phyloP scores from a whole-genome alignment of 78 protist species.

The Emiliania huxleyi region DNA sequence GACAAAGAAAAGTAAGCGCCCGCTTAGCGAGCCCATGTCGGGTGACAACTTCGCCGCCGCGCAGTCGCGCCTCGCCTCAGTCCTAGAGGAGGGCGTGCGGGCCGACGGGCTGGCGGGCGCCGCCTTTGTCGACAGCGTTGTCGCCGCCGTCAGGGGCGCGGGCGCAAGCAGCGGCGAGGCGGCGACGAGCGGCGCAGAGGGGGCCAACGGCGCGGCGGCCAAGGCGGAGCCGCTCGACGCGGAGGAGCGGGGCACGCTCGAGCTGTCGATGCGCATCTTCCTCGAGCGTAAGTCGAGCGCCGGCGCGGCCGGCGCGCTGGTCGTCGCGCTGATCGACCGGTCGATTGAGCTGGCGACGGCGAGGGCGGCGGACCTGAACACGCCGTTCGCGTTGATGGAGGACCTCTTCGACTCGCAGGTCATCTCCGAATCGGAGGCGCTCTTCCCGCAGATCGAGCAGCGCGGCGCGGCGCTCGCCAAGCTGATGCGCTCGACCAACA shows the following conservation, averaged over 20 bases:
- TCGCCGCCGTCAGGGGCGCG: neutral
- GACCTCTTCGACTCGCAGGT: neutral
- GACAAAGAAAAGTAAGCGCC: too few relatives aligned
- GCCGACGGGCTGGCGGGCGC: neutral
- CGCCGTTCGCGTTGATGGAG: neutral
- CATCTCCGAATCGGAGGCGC: neutral
- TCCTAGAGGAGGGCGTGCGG: neutral
- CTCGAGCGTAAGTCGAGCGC: neutral
- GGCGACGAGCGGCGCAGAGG: too few relatives aligned
- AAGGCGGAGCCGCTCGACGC: neutral
- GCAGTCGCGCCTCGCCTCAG: neutral
- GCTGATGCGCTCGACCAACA: neutral
- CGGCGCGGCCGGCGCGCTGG: neutral
- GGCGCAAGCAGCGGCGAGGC: too few relatives aligned
- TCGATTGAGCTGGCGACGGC: neutral
- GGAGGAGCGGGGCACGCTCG: neutral
- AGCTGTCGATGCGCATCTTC: neutral
- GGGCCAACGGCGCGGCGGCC: too few relatives aligned
- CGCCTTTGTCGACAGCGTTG: neutral
- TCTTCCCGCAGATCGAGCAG: neutral
- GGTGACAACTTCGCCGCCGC: neutral
- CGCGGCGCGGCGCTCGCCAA: neutral
- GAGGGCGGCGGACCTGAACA: neutral
- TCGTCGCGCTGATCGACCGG: neutral
- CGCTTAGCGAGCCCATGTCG: too few relatives aligned